phyloP scores from a whole-genome alignment of 106 monocot genomes.

The Gastrodia elata region DNA sequence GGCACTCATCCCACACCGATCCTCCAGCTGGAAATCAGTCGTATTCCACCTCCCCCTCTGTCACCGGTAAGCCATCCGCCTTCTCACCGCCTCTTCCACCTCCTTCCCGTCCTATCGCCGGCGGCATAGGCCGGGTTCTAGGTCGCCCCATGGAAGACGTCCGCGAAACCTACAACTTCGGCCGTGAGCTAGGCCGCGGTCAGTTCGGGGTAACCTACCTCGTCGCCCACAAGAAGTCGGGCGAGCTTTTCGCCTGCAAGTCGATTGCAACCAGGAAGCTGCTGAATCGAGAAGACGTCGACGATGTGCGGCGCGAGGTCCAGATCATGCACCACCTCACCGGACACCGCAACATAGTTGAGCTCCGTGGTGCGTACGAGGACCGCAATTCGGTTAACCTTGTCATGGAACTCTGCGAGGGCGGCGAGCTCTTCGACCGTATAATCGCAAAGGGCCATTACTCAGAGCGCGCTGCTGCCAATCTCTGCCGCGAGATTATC shows the following conservation, averaged over 20 bases:
- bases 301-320: constrained; percentile 59
- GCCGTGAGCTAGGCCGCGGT: constrained; percentile 54
- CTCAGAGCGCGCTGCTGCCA: constrained; percentile 46
- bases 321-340: constrained; percentile 82
- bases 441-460: constrained; percentile 57
- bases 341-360: constrained; percentile 63
- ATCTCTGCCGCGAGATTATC: constrained; percentile 43
- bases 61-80: not conserved
- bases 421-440: constrained; percentile 75
- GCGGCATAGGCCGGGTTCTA: constrained; percentile 33
- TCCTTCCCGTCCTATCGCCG: not conserved
- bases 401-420: constrained; percentile 81
- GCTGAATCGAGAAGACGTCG: constrained; percentile 34
- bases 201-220: constrained; percentile 65
- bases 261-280: constrained; percentile 62
- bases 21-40: not conserved
- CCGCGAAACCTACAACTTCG: constrained; percentile 41
- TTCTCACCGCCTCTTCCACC: constrained; percentile 2
- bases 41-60: not conserved
- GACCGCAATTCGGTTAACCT: constrained; percentile 69
- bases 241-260: constrained; percentile 51
- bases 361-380: constrained; percentile 52
- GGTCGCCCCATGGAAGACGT: constrained; percentile 48
- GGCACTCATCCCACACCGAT: not conserved
- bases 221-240: constrained; percentile 30